Percentiles rank a stretch among this genome's conserved stretches.
Conservation (phyloP, 805 yeast species). For the Teunomyces aglyptinius region DNA sequence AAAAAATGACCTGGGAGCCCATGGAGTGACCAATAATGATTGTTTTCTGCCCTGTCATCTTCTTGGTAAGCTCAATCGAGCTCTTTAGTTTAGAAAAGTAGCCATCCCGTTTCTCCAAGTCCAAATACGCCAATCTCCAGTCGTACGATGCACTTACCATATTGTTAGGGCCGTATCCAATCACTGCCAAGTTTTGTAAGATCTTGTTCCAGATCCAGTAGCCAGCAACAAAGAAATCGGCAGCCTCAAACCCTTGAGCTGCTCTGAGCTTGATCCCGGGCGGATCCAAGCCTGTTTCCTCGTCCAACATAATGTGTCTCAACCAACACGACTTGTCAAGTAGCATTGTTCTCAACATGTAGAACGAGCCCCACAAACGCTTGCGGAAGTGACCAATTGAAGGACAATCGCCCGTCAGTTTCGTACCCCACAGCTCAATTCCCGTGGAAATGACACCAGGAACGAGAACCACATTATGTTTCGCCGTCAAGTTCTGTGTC, state of each 20-base stretch:
- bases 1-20: constrained; percentile 90
- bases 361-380: constrained; percentile 95
- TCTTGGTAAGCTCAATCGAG: constrained; percentile 62
- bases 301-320: constrained; percentile 84
- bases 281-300: constrained; percentile 91
- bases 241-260: constrained; percentile 94
- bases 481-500: constrained; percentile 51
- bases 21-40: constrained; percentile 90
- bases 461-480: constrained; percentile 83
- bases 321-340: constrained; percentile 93
- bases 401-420: constrained; percentile 71
- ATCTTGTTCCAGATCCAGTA: constrained; percentile 99
- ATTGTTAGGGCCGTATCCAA: constrained; percentile 89
- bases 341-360: constrained; percentile 90
- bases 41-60: constrained; percentile 59
- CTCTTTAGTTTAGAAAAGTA: constrained; percentile 76
- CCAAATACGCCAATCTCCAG: constrained; percentile 91
- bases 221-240: constrained; percentile 95
- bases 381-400: constrained; percentile 82
- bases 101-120: constrained; percentile 81
- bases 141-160: constrained; percentile 93
- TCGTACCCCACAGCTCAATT: constrained; percentile 87
- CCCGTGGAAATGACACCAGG: constrained; percentile 98
- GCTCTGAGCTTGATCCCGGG: constrained; percentile 77
- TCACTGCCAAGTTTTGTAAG: constrained; percentile 88